Evolutionary conservation across 108 stramenopile genomes (phyloP).

Genomic region (Pelagomonas calceolata): DNA sequence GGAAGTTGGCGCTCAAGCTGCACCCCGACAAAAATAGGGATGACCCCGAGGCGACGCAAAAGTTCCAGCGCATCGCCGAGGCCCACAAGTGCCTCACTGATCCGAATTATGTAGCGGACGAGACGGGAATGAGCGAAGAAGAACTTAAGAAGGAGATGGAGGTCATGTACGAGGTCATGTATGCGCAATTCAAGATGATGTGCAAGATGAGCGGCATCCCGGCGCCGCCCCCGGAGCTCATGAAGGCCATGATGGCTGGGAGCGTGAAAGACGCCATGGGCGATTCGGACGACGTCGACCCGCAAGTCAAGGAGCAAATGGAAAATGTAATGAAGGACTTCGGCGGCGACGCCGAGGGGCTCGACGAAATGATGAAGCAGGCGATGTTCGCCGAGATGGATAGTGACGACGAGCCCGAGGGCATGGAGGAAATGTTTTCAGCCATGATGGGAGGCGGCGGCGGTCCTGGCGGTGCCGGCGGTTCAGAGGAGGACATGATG

Average conservation of each 20-base stretch:
- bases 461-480: background rate
- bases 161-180: background rate
- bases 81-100: constrained; percentile 16
- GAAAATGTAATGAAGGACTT: background rate
- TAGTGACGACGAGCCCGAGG: constrained; percentile 4
- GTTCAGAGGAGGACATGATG: constrained; percentile 2
- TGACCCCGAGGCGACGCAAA: constrained; percentile 22
- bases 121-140: background rate
- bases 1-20: constrained; percentile 34
- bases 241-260: background rate
- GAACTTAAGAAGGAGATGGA: background rate
- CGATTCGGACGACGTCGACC: background rate
- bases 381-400: background rate
- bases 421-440: constrained; percentile 3
- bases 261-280: background rate
- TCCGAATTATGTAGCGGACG: background rate
- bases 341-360: constrained; percentile 4
- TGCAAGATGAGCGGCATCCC: background rate
- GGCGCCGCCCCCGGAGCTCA: background rate
- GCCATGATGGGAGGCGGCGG: background rate
- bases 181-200: background rate
- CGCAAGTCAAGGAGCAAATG: background rate
- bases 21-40: constrained; percentile 46
- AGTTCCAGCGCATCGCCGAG: constrained; percentile 28
- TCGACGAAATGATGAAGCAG: constrained; percentile 5